Evolutionary conservation across 352 stramenopile genomes (phyloP), one percentile per base, ranked within the genome.

Genomic region (Globisporangium acanthophoron): DNA sequence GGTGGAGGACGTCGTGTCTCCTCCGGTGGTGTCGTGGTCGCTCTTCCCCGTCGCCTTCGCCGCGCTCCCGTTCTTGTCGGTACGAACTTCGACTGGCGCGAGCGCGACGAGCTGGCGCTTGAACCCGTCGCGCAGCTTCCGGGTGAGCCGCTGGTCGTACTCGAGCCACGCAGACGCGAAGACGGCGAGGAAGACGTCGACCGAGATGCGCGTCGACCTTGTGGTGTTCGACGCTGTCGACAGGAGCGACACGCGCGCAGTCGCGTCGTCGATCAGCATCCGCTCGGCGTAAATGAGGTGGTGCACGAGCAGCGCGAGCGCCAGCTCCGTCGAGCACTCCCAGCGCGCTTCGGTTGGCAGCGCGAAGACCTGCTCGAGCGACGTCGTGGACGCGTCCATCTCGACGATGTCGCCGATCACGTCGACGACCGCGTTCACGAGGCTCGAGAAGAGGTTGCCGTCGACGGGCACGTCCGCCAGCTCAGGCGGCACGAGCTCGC

Each of bases 331-430:
- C 15, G 72, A 56, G 18, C 74, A 64, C 6, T 58, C 53, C 78
- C 78, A 88, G n/a, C 16, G 64, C 5, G 55, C 51, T 59, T 69
- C 64, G 2, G 16, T 46, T 13, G 45, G 39, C 18, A 69, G 58
- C 41, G 69, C 31, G 33, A 76, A 51, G 3, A 83, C 66, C 3
- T 77, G 69, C 39, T 71, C 61, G 3, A 85, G 58, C 12, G 70
- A 71, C 12, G 21, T 1, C 4, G 74, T 54, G 5, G 65, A 37
- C 35, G 65, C 46, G 43, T 89, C 81, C 16, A 89, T 57, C 59
- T 91, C 81, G 16, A 89, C 59, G 5, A 86, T 43, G 54, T 91
- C 81, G n/a, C 74, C 74, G 3, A 91, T 58, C 27, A 84, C 60
- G 55, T 91, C 81, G 5, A 89, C 46, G 5, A 86, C 40, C 1